Percentiles rank a stretch among this genome's conserved stretches.
phyloP scores from a whole-genome alignment of 306 rosid genomes.

The Styphnolobium japonicum region DNA sequence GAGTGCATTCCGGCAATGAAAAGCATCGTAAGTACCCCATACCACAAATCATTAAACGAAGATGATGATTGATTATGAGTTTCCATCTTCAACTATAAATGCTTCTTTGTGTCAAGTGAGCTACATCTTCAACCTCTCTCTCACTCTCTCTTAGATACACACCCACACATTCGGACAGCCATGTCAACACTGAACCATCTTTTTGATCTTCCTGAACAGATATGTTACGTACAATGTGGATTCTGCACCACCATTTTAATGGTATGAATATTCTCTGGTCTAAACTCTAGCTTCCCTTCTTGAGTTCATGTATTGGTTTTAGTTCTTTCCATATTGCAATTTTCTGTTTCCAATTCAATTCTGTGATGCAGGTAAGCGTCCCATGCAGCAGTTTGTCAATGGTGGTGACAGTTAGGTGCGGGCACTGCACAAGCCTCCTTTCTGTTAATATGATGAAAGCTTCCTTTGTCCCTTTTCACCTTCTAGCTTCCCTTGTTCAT shows the following conservation, averaged over 20 bases:
- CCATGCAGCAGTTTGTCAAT: conserved; percentile 87
- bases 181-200: conserved; percentile 70
- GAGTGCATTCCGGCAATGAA: conserved; percentile 35
- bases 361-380: conserved; percentile 69
- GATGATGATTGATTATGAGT: conserved; percentile 39
- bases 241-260: conserved; percentile 77
- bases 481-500: conserved; percentile 64
- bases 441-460: conserved; percentile 89
- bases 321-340: background rate
- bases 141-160: background rate
- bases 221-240: conserved; percentile 90
- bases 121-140: conserved; percentile 28
- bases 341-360: background rate
- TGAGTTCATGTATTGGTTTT: background rate
- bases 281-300: background rate
- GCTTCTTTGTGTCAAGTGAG: conserved; percentile 26
- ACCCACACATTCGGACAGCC: background rate
- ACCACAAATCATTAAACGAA: conserved; percentile 25
- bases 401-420: conserved; percentile 92
- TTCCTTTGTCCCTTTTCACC: conserved; percentile 79
- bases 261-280: conserved; percentile 42
- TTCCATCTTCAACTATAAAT: conserved; percentile 49
- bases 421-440: conserved; percentile 82
- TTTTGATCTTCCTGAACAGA: conserved; percentile 78
- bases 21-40: conserved; percentile 18